These are phyloP conservation scores for Didymella pinodella DNA, from an alignment of 2,329 filamentous ascomycete genomes.

Conservation along the genomic window DNA sequence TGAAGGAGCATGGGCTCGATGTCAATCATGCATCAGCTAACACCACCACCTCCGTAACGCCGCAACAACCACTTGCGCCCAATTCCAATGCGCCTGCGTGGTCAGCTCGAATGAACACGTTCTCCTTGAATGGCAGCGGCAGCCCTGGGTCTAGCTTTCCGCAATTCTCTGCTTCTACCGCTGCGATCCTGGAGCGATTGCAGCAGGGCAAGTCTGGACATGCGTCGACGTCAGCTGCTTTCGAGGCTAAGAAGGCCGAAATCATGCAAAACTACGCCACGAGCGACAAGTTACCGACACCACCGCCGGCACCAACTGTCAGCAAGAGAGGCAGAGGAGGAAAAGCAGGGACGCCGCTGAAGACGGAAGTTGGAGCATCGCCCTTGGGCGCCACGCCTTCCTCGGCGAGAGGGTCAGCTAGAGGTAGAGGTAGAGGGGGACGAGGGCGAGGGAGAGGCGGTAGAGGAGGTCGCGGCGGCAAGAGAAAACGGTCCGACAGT, in stretches of 20 bases:
- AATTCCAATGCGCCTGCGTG: conserved; percentile 34
- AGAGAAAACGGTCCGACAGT: conserved; percentile 51
- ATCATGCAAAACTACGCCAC: conserved; percentile 57
- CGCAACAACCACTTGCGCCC: conserved; percentile 35
- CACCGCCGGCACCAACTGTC: conserved; percentile 42
- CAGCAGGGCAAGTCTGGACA: conserved; percentile 46
- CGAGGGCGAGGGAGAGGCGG: conserved; percentile 46
- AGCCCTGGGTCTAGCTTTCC: conserved; percentile 32
- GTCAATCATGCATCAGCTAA: conserved; percentile 35
- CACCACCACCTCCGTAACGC: conserved; percentile 30
- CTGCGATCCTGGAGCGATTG: conserved; percentile 52
- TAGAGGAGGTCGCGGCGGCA: conserved; percentile 41
- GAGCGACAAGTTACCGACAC: conserved; percentile 53
- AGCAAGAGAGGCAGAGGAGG: conserved; percentile 47
- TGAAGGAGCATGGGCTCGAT: conserved; percentile 18
- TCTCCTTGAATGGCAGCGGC: conserved; percentile 21
- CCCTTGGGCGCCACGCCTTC: conserved; percentile 35
- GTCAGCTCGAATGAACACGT: conserved; percentile 39
- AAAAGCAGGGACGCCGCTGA: conserved; percentile 44
- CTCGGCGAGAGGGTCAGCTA: conserved; percentile 46
- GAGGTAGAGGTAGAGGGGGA: conserved; percentile 48
- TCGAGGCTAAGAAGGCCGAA: conserved; percentile 57
- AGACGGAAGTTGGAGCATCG: conserved; percentile 40
- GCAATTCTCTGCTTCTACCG: conserved; percentile 51
- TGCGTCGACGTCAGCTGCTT: conserved; percentile 51